A percentile compares a stretch with the other conserved stretches of the same genome.
Evolutionary conservation across 495 filamentous ascomycete genomes (phyloP).

Genomic region (Penicillium silybi): DNA sequence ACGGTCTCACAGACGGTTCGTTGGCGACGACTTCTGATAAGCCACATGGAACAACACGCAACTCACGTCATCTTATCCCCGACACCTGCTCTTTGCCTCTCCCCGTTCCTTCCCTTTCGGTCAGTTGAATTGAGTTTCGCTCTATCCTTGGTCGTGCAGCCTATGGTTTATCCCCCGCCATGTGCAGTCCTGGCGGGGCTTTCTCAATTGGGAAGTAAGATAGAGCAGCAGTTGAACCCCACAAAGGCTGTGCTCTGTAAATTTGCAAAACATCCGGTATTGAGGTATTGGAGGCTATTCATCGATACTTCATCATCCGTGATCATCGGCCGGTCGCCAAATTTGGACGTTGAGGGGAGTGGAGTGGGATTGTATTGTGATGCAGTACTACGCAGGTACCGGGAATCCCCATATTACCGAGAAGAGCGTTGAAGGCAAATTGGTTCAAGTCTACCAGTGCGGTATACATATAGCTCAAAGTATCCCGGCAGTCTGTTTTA

Average conservation of each 20-base stretch:
- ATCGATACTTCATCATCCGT: neutral
- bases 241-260: neutral
- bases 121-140: neutral
- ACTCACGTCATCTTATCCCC: neutral
- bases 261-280: neutral
- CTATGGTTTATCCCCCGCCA: neutral
- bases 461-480: neutral
- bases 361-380: neutral
- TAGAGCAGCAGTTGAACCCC: slow-evolving; percentile 3
- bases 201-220: slow-evolving; percentile 13
- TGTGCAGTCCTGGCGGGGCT: neutral
- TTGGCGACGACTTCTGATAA: neutral
- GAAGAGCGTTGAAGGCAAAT: neutral
- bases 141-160: neutral
- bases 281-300: neutral
- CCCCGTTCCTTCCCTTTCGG: neutral
- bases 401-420: neutral
- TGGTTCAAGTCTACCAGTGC: neutral
- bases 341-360: slow-evolving; percentile 1
- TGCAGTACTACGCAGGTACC: neutral
- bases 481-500: neutral
- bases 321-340: neutral
- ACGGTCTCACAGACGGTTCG: neutral
- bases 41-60: neutral
- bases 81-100: neutral